Percentiles rank a stretch among this genome's conserved stretches.
Conservation (phyloP, 2,329 filamentous ascomycete species). For the Cryphonectria nitschkei region DNA sequence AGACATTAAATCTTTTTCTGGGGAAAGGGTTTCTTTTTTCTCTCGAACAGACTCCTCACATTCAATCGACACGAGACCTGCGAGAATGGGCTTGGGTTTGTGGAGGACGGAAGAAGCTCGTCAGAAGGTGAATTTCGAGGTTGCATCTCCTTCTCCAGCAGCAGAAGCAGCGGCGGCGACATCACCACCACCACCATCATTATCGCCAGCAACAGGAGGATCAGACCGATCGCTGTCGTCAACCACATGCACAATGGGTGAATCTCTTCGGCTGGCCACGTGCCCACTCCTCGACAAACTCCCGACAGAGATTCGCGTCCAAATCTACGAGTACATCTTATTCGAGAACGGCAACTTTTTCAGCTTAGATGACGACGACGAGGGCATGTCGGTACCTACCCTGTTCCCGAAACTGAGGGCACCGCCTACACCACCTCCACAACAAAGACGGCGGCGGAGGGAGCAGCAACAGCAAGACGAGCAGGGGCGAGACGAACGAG, state of each 20-base stretch:
- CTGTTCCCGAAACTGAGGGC: slow-evolving; percentile 27
- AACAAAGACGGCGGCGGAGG: neutral
- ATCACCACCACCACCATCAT: too few species aligned
- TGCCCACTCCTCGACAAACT: slow-evolving; percentile 24
- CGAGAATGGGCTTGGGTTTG: slow-evolving; percentile 1
- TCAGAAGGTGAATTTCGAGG: neutral
- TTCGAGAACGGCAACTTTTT: slow-evolving; percentile 29
- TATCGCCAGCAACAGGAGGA: neutral
- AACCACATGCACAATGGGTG: slow-evolving; percentile 11
- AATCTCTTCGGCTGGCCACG: slow-evolving; percentile 12
- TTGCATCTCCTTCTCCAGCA: neutral
- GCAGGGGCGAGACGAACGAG: slow-evolving; percentile 12
- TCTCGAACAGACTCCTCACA: neutral
- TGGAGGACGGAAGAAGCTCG: neutral
- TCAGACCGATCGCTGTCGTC: neutral
- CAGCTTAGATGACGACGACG: slow-evolving; percentile 28
- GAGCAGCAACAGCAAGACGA: neutral
- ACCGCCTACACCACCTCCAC: neutral
- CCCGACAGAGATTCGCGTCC: slow-evolving; percentile 26
- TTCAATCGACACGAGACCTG: neutral
- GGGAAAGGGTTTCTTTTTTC: too few species aligned
- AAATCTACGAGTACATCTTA: slow-evolving; percentile 29
- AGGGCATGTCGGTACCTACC: slow-evolving; percentile 25
- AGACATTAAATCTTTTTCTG: neutral
- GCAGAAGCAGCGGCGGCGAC: neutral